A percentile compares a stretch with the other conserved stretches of the same genome.
phyloP scores from a whole-genome alignment of 768 basidiomycete genomes.

The Holtermanniella nyarrowii region DNA sequence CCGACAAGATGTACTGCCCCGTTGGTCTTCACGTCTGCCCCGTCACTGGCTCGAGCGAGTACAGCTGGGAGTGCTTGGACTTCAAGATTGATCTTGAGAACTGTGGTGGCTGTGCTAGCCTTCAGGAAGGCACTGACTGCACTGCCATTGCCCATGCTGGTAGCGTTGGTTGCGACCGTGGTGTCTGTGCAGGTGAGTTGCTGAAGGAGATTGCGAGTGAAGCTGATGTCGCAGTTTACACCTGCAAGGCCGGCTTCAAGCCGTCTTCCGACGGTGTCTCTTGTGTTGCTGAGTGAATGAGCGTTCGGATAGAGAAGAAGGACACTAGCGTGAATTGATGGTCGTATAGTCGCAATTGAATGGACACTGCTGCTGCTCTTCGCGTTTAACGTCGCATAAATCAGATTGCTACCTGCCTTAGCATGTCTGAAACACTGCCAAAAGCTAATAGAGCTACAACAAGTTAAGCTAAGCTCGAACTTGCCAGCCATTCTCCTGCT shows the following conservation, averaged over 20 bases:
- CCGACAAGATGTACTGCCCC: slow-evolving; percentile 38
- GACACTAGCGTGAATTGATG: no score
- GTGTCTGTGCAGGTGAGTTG: slow-evolving; percentile 24
- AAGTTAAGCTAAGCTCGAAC: no score
- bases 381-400: no score
- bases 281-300: slow-evolving; percentile 18
- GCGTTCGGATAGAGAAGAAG: no score
- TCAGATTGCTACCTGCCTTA: no score
- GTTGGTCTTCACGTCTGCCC: slow-evolving; percentile 27
- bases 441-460: no score
- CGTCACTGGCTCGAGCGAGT: slow-evolving; percentile 16
- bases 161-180: slow-evolving; percentile 27
- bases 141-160: slow-evolving; percentile 24
- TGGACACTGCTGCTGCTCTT: no score
- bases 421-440: no score
- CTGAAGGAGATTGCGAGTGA: not conserved
- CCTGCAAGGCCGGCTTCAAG: slow-evolving; percentile 25
- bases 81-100: slow-evolving; percentile 31
- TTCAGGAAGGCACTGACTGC: slow-evolving; percentile 33
- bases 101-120: slow-evolving; percentile 34
- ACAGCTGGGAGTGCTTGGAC: slow-evolving; percentile 39
- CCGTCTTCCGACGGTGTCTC: slow-evolving; percentile 16
- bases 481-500: no score
- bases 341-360: no score
- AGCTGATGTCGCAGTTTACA: slow-evolving; percentile 17